These are phyloP conservation scores for Calonectria fujianensis DNA, from an alignment of 2,329 filamentous ascomycete species.

Conservation along the genomic window DNA sequence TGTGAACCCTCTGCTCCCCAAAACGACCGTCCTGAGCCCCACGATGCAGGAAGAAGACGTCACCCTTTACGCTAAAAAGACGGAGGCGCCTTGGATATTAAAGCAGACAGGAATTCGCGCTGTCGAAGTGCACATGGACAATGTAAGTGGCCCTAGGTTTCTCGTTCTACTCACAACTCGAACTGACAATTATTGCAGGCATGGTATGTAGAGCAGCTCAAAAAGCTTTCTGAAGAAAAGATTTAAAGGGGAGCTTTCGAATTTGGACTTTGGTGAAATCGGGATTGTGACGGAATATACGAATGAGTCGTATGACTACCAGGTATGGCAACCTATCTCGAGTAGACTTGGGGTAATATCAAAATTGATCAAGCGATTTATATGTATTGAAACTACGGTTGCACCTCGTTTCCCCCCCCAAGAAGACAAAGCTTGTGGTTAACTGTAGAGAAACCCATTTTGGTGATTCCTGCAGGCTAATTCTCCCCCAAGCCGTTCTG, in stretches of 20 bases:
- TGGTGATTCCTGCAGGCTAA: neutral
- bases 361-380: neutral
- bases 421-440: neutral
- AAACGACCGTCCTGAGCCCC: conserved; percentile 44
- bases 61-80: conserved; percentile 32
- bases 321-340: neutral
- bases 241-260: neutral
- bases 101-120: conserved; percentile 33
- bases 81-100: conserved; percentile 34
- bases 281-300: neutral
- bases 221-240: conserved; percentile 16
- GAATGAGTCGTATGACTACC: neutral
- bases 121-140: conserved; percentile 39
- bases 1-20: conserved; percentile 60
- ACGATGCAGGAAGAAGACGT: conserved; percentile 26
- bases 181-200: conserved; percentile 19
- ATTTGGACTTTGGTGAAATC: neutral
- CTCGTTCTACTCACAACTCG: neutral
- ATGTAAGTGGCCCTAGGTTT: conserved; percentile 4
- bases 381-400: neutral
- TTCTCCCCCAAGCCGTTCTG: neutral
- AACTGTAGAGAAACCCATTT: neutral
- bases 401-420: too few species aligned
- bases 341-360: neutral
- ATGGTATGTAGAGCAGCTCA: conserved; percentile 34